A percentile compares a stretch with the other conserved stretches of the same genome.
Conservation (phyloP, 2,329 filamentous ascomycete genomes). For the Chaetomium sp. region DNA sequence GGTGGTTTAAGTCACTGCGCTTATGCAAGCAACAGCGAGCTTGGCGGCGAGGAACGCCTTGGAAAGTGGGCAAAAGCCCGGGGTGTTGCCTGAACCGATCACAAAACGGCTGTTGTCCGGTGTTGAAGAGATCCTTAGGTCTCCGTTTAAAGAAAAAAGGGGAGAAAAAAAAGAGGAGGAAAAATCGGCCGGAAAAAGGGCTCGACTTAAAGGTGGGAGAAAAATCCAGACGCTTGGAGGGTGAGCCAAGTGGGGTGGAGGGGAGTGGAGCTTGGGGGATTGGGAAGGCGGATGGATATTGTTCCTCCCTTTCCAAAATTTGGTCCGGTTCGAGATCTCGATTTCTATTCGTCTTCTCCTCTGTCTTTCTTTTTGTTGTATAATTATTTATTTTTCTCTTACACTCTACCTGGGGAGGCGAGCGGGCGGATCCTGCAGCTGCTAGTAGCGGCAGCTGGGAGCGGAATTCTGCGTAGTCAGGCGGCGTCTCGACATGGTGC, state of each 20-base stretch:
- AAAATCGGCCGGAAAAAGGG: conserved; percentile 10
- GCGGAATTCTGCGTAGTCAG: conserved; percentile 17
- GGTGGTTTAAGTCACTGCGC: conserved; percentile 20
- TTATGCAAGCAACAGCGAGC: conserved; percentile 26
- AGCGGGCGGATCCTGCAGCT: conserved; percentile 6
- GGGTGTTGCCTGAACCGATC: conserved; percentile 16
- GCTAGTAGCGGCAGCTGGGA: conserved; percentile 12
- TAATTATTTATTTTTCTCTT: no score
- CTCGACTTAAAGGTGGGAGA: conserved; percentile 11
- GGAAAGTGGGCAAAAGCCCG: conserved; percentile 24
- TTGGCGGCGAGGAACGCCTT: conserved; percentile 25
- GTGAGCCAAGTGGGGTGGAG: conserved; percentile 18
- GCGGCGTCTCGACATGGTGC: conserved; percentile 16
- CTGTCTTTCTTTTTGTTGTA: no score
- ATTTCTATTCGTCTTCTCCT: not conserved
- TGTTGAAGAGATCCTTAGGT: conserved; percentile 10
- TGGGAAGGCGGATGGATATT: conserved; percentile 13
- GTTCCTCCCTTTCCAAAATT: conserved; percentile 2
- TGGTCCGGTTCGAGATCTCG: not conserved
- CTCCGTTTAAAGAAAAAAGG: conserved; percentile 2
- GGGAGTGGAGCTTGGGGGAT: conserved; percentile 11
- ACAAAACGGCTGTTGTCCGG: conserved; percentile 22
- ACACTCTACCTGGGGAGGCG: not conserved
- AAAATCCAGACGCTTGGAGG: conserved; percentile 15
- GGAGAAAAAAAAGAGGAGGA: not conserved